A percentile compares a stretch with the other conserved stretches of the same genome.
These are phyloP conservation scores for Xylariaceae sp. DNA, from an alignment of 2,329 filamentous ascomycete genomes.

Conservation along the genomic window DNA sequence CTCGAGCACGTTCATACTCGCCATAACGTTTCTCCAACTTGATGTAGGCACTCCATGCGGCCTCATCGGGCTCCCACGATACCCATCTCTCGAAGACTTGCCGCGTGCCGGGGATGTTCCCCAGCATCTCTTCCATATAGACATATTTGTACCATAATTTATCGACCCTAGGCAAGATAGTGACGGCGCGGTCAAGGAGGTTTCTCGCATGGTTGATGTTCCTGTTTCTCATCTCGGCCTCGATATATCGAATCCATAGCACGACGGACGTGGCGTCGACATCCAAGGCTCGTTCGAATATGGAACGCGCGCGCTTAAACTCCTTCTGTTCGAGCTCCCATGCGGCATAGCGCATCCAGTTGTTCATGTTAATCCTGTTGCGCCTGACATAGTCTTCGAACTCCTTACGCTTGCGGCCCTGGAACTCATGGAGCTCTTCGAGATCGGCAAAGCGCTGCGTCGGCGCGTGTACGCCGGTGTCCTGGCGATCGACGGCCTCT, in stretches of 20 bases:
- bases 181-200: constrained; percentile 88
- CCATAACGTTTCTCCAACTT: constrained; percentile 94
- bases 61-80: constrained; percentile 95
- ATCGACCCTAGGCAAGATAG: constrained; percentile 82
- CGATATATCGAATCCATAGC: constrained; percentile 89
- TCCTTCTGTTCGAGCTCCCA: constrained; percentile 99
- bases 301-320: constrained; percentile 81
- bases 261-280: constrained; percentile 82
- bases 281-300: constrained; percentile 93
- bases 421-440: constrained; percentile 96
- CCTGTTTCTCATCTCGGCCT: constrained; percentile 90
- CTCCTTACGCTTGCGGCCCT: constrained; percentile 91
- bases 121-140: constrained; percentile 97
- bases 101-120: constrained; percentile 85
- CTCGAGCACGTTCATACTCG: constrained; percentile 84
- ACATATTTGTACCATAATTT: constrained; percentile 99
- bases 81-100: constrained; percentile 98
- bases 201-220: constrained; percentile 98
- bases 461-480: constrained; percentile 79
- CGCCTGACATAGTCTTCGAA: constrained; percentile 97
- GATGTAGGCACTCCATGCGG: constrained; percentile 93
- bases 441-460: constrained; percentile 94
- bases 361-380: constrained; percentile 94
- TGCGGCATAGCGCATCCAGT: constrained; percentile 96
- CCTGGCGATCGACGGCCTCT: constrained; percentile 95